These are phyloP conservation scores for Bassia scoparia DNA, from an alignment of 148 eudicot genomes.

Conservation along the genomic window DNA sequence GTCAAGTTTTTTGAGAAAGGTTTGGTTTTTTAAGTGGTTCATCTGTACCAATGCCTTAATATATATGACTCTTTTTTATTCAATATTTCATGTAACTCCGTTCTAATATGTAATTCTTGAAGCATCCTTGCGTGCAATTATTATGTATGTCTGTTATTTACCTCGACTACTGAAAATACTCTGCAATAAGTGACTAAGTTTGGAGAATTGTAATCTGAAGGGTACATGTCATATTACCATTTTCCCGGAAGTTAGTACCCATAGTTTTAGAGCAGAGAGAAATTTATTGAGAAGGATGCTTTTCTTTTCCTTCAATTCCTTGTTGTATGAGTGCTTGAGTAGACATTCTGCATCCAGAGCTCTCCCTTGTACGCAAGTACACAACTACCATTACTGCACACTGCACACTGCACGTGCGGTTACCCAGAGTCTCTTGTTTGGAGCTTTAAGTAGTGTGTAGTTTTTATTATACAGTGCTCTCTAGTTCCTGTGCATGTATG, in stretches of 20 bases:
- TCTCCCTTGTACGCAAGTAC: too few species aligned
- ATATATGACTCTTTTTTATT: too few species aligned
- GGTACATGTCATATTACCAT: background rate
- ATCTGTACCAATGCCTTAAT: too few species aligned
- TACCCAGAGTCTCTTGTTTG: background rate
- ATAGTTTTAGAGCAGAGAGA: too few species aligned
- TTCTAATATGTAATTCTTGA: too few species aligned
- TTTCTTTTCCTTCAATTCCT: background rate
- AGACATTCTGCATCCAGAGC: too few species aligned
- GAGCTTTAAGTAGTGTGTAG: background rate
- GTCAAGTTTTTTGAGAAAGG: conserved; percentile 73
- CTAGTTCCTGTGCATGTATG: background rate
- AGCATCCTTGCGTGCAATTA: background rate
- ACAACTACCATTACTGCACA: too few species aligned
- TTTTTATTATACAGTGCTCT: background rate
- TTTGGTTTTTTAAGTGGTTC: conserved; percentile 25
- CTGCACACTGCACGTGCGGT: background rate
- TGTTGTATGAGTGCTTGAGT: background rate
- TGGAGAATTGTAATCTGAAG: background rate
- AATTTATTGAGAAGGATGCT: background rate
- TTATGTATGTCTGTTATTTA: background rate
- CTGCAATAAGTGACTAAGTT: background rate
- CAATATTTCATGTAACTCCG: too few species aligned
- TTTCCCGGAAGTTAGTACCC: too few species aligned
- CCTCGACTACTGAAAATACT: background rate